Percentiles rank a stretch among this genome's conserved stretches.
phyloP scores from a whole-genome alignment of 2,329 filamentous ascomycete species.

The Hypoxylon sp. region DNA sequence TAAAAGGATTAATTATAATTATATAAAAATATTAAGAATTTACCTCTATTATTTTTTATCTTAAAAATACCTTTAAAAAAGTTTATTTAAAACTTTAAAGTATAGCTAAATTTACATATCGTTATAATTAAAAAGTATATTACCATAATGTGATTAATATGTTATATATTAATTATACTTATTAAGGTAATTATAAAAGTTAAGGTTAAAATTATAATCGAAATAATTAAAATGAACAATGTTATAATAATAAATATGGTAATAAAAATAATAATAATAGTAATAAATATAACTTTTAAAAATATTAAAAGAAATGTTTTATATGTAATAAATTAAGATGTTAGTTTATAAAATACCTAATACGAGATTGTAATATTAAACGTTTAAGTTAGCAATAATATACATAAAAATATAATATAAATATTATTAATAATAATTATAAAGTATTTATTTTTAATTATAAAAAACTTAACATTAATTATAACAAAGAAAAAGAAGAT shows the following conservation, averaged over 20 bases:
- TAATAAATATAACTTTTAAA: neutral
- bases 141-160: neutral
- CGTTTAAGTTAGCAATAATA: neutral
- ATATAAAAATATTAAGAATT: slow-evolving; percentile 8
- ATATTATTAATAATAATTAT: neutral
- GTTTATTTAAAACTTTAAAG: neutral
- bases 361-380: slow-evolving; percentile 2
- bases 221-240: slow-evolving; percentile 1
- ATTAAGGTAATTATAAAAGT: neutral
- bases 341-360: slow-evolving; percentile 17
- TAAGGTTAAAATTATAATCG: neutral
- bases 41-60: neutral
- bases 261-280: slow-evolving; percentile 3
- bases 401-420: neutral
- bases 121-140: neutral
- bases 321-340: slow-evolving; percentile 4
- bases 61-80: slow-evolving; percentile 1
- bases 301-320: slow-evolving; percentile 12
- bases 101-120: neutral
- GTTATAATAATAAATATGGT: neutral
- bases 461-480: slow-evolving; percentile 4
- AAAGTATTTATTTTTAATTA: slow-evolving; percentile 5
- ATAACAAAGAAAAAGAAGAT: neutral
- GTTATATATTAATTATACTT: neutral
- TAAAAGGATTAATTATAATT: slow-evolving; percentile 5